Evolutionary conservation across 495 filamentous ascomycete species (phyloP).

Genomic region (Aspergillus conjunctus): DNA sequence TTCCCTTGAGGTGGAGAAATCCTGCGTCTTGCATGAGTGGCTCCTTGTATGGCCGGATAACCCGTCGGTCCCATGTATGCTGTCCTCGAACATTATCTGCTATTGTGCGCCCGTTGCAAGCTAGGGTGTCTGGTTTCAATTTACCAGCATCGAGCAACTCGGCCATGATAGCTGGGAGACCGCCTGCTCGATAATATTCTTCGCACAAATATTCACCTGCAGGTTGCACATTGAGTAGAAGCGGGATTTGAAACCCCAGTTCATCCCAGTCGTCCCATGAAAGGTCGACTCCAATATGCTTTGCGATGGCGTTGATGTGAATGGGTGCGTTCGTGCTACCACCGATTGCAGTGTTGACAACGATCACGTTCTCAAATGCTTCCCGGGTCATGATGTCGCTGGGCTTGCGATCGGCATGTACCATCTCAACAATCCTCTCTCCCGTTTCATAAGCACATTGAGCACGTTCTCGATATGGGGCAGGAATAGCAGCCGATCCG

Average conservation of each 20-base stretch:
- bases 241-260: constrained; percentile 50
- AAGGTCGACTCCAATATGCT: constrained; percentile 54
- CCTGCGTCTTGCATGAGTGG: constrained; percentile 53
- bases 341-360: constrained; percentile 55
- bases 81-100: constrained; percentile 46
- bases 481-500: constrained; percentile 56
- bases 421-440: constrained; percentile 57
- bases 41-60: constrained; percentile 48
- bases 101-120: constrained; percentile 47
- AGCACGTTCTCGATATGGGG: constrained; percentile 52
- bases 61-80: constrained; percentile 46
- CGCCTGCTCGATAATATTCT: constrained; percentile 56
- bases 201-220: constrained; percentile 55
- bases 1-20: constrained; percentile 54
- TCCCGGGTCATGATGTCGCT: constrained; percentile 58
- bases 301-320: constrained; percentile 57
- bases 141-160: constrained; percentile 52
- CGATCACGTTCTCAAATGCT: constrained; percentile 59
- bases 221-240: constrained; percentile 58
- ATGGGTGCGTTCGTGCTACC: constrained; percentile 61
- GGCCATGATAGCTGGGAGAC: constrained; percentile 56
- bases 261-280: constrained; percentile 57
- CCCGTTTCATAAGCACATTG: constrained; percentile 59
- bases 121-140: constrained; percentile 42
- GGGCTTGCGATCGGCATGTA: constrained; percentile 54